Evolutionary conservation across 2,329 filamentous ascomycete species (phyloP).

Genomic region (Claviceps sp.): DNA sequence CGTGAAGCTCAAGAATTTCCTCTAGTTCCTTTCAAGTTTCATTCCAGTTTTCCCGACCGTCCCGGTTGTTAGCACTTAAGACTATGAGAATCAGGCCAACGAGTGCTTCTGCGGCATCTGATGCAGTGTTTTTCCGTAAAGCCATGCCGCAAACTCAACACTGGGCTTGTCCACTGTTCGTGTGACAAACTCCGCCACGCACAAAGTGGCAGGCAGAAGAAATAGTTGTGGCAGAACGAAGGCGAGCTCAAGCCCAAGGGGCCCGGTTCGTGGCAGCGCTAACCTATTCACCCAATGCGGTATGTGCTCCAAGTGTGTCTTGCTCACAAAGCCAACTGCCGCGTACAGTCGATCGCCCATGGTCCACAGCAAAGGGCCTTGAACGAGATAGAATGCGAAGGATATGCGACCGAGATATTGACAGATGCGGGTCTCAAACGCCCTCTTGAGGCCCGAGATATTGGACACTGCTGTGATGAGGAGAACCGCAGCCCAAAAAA

Average conservation of each 20-base stretch:
- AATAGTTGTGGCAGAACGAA: slow-evolving; percentile 48
- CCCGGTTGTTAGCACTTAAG: not conserved
- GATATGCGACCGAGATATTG: slow-evolving; percentile 51
- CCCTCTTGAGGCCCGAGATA: slow-evolving; percentile 41
- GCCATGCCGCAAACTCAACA: slow-evolving; percentile 41
- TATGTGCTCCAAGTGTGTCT: slow-evolving; percentile 35
- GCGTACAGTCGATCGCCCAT: slow-evolving; percentile 52
- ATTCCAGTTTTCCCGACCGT: too few relatives aligned
- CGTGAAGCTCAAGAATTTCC: not conserved
- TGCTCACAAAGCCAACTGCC: slow-evolving; percentile 41
- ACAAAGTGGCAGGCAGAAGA: slow-evolving; percentile 45
- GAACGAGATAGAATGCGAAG: slow-evolving; percentile 49
- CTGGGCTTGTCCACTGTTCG: slow-evolving; percentile 45
- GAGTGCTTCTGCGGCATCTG: slow-evolving; percentile 1
- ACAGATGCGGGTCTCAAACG: slow-evolving; percentile 45
- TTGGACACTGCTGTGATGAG: slow-evolving; percentile 42
- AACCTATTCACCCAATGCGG: slow-evolving; percentile 44
- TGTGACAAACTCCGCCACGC: slow-evolving; percentile 43
- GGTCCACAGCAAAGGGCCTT: slow-evolving; percentile 46
- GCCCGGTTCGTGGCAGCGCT: slow-evolving; percentile 39
- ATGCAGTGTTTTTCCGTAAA: slow-evolving; percentile 35
- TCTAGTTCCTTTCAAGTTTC: too few relatives aligned
- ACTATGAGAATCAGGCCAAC: not conserved
- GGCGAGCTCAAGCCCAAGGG: slow-evolving; percentile 45
- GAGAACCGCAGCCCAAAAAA: slow-evolving; percentile 46